A percentile compares a stretch with the other conserved stretches of the same genome.
Conservation (phyloP, 192 early-diverging fungal genomes). For the Umbelopsis sp. region DNA sequence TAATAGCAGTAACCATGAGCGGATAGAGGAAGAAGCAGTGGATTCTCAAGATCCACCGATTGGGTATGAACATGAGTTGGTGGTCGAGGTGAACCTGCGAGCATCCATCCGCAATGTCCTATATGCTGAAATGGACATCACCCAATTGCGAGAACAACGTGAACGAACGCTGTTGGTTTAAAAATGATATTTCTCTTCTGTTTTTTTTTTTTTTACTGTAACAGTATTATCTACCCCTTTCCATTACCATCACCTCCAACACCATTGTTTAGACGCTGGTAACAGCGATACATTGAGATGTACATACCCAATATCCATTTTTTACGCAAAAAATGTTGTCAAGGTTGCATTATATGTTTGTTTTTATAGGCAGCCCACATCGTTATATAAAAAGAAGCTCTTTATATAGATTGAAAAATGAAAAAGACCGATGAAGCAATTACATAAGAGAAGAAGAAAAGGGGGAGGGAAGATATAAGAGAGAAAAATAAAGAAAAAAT, state of each 20-base stretch:
- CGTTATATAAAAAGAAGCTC: not conserved
- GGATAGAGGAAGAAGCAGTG: slow-evolving; percentile 13
- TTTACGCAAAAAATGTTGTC: not conserved
- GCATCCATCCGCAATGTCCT: slow-evolving; percentile 28
- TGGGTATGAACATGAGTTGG: slow-evolving; percentile 28
- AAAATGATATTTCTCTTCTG: not conserved
- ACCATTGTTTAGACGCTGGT: not conserved
- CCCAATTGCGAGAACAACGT: slow-evolving; percentile 11
- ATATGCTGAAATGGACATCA: slow-evolving; percentile 32
- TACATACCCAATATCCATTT: not conserved
- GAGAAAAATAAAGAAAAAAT: not conserved
- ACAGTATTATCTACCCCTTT: not conserved
- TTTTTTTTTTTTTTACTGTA: not conserved
- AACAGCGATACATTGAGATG: not conserved
- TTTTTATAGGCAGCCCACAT: too few species aligned
- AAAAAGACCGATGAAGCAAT: not conserved
- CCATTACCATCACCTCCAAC: too few species aligned
- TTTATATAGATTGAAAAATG: slow-evolving; percentile 13
- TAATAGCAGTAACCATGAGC: not conserved
- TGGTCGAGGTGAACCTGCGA: slow-evolving; percentile 31
- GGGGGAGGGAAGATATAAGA: not conserved
- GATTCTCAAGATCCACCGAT: slow-evolving; percentile 9
- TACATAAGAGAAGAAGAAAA: slow-evolving; percentile 12
- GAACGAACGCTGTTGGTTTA: slow-evolving; percentile 9
- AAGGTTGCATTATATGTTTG: too few species aligned